Conservation (phyloP, 2,329 filamentous ascomycete species). For the Amylocarpus encephaloides region DNA sequence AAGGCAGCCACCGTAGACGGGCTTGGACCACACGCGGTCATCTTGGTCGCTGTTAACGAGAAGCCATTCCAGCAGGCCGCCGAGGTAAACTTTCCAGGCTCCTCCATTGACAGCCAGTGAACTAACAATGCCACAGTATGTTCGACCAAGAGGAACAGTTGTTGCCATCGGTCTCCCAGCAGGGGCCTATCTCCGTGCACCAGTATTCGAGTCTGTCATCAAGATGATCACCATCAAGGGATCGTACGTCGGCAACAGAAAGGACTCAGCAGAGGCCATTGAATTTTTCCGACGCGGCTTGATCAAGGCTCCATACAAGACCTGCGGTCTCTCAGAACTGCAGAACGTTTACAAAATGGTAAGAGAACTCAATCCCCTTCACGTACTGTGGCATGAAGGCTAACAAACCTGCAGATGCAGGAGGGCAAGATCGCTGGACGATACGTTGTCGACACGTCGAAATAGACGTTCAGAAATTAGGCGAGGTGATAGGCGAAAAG, state of each 20-base stretch:
- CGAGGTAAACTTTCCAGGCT: slow-evolving; percentile 34
- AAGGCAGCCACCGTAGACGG: slow-evolving; percentile 74
- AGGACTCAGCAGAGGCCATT: slow-evolving; percentile 80
- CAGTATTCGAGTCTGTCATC: slow-evolving; percentile 84
- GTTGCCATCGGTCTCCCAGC: slow-evolving; percentile 86
- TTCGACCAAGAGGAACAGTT: slow-evolving; percentile 74
- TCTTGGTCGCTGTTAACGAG: slow-evolving; percentile 81
- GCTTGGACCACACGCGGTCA: slow-evolving; percentile 77
- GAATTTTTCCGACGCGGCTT: slow-evolving; percentile 77
- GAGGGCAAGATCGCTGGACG: slow-evolving; percentile 68
- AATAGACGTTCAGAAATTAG: slow-evolving; percentile 35
- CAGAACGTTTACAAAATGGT: slow-evolving; percentile 67
- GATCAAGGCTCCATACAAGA: slow-evolving; percentile 84
- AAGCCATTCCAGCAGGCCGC: slow-evolving; percentile 94
- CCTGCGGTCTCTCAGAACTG: slow-evolving; percentile 72
- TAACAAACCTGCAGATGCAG: slow-evolving; percentile 41
- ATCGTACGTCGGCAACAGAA: slow-evolving; percentile 87
- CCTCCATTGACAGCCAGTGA: slow-evolving; percentile 7
- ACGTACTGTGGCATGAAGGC: no score
- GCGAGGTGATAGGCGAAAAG: neutral
- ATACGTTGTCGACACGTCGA: slow-evolving; percentile 71
- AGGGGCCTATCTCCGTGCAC: slow-evolving; percentile 70
- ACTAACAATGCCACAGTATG: slow-evolving; percentile 49
- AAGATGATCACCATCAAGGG: slow-evolving; percentile 91
- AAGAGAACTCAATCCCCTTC: no score